A percentile compares a stretch with the other conserved stretches of the same genome.
phyloP scores from a whole-genome alignment of 768 basidiomycete genomes.

The Cystofilobasidium capitatum region DNA sequence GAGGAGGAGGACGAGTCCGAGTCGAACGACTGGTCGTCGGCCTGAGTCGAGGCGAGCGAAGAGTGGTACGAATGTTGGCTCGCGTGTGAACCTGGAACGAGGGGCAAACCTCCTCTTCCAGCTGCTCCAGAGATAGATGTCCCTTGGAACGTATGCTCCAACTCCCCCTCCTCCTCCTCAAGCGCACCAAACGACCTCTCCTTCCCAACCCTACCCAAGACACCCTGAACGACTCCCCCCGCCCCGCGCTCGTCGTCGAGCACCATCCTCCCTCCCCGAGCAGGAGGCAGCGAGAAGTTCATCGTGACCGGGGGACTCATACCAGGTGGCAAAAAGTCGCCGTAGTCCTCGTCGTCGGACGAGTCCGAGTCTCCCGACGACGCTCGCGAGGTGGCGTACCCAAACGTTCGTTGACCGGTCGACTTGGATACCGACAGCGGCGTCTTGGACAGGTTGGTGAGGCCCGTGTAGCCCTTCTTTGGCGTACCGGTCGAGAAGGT shows the following conservation, averaged over 20 bases:
- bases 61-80: neutral
- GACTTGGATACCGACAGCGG: neutral
- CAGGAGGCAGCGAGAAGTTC: conserved; percentile 46
- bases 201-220: neutral
- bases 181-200: conserved; percentile 47
- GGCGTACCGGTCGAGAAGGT: conserved; percentile 32
- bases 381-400: neutral
- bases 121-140: neutral
- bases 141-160: conserved; percentile 7
- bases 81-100: neutral
- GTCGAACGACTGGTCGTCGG: neutral
- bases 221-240: conserved; percentile 45
- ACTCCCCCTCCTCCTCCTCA: neutral
- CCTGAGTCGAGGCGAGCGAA: neutral
- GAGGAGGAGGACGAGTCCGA: neutral
- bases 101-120: neutral
- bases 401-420: neutral
- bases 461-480: conserved; percentile 51
- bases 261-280: conserved; percentile 17
- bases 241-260: conserved; percentile 38
- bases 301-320: conserved; percentile 52
- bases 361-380: conserved; percentile 40
- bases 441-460: conserved; percentile 39
- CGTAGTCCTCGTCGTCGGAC: conserved; percentile 30
- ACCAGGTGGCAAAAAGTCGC: conserved; percentile 33